These are phyloP conservation scores for Dactylellina haptotyla DNA, from an alignment of 2,329 filamentous ascomycete species.

Conservation along the genomic window DNA sequence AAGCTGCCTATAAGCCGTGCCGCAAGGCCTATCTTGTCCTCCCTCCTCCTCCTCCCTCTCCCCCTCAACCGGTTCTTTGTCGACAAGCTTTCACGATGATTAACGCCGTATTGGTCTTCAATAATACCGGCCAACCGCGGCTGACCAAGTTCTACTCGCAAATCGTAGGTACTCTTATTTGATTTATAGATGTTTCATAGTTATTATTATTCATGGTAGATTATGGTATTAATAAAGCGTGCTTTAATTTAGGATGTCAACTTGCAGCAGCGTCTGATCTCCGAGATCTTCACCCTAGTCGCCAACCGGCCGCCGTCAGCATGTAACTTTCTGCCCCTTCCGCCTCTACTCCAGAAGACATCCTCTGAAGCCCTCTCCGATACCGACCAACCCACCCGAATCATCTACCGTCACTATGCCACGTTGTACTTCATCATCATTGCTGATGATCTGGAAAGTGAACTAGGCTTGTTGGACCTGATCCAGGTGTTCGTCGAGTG, in stretches of 20 bases:
- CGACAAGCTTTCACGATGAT: slow-evolving; percentile 74
- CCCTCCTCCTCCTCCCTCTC: neutral
- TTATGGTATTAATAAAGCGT: neutral
- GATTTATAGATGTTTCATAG: neutral
- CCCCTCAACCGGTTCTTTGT: slow-evolving; percentile 39
- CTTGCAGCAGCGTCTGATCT: slow-evolving; percentile 95
- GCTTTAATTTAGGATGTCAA: slow-evolving; percentile 78
- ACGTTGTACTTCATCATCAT: slow-evolving; percentile 99
- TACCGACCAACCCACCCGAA: slow-evolving; percentile 85
- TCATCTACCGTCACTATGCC: slow-evolving; percentile 97
- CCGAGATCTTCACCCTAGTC: slow-evolving; percentile 96
- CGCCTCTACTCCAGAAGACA: slow-evolving; percentile 72
- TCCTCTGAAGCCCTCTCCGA: slow-evolving; percentile 70
- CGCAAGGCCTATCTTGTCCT: slow-evolving; percentile 10
- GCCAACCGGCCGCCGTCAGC: slow-evolving; percentile 89
- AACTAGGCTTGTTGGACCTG: slow-evolving; percentile 91
- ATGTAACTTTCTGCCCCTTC: slow-evolving; percentile 93
- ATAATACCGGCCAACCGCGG: slow-evolving; percentile 94
- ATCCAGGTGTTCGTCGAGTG: slow-evolving; percentile 99
- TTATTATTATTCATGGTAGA: too few relatives aligned
- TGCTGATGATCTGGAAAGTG: slow-evolving; percentile 93
- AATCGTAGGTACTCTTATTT: slow-evolving; percentile 70
- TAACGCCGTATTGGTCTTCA: slow-evolving; percentile 98
- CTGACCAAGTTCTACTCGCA: slow-evolving; percentile 99
- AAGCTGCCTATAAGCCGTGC: slow-evolving; percentile 1